Evolutionary conservation across 2,329 filamentous ascomycete genomes (phyloP), one percentile per base, ranked within the genome.

Genomic region (Sarocladium strictum): DNA sequence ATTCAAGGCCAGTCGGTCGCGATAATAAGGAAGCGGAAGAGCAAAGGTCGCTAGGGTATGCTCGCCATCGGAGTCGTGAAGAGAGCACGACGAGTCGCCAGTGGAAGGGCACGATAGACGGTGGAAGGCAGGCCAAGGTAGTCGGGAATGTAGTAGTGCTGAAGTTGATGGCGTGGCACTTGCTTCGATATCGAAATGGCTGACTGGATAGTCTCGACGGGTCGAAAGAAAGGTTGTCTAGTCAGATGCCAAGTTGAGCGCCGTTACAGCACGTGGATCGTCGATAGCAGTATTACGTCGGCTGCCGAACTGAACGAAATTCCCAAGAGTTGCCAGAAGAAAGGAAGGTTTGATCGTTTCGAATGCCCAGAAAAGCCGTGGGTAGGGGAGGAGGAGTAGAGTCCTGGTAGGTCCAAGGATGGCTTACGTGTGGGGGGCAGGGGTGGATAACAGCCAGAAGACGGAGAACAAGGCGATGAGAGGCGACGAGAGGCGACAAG

Each of bases 401-500:
- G 26, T 27, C 43, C 26, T 29, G 27, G 47, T n/a, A 10, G 47
- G 47, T 35, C 27, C 23, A 19, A 35, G 47, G 27, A 32, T 19
- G 47, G 47, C n/a, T 32, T 33, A 51, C 47, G 47, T 51, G 47
- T 51, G 47, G 47, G 47, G 47, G 47, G 19, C 43, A 3, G 43
- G 43, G 14, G 49, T n/a, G 17, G 40, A 24, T 5, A 23, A 33
- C 23, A n/a, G 21, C 24, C 49, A 15, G 29, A 14, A 49, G 35
- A 19, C 43, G 55, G 7, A 23, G 19, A 21, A 35, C 27, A 17
- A 35, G 50, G 41, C 50, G 27, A 27, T 21, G 47, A 54, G 23
- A n/a, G n/a, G n/a, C n/a, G n/a, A n/a, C 38, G 41, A 47, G 45
- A 57, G 53, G 49, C 38, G 47, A 53, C n/a, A 49, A 52, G 45